A percentile compares a stretch with the other conserved stretches of the same genome.
Evolutionary conservation across 257 asterid genomes (phyloP).

Genomic region (Solanum neorickii): DNA sequence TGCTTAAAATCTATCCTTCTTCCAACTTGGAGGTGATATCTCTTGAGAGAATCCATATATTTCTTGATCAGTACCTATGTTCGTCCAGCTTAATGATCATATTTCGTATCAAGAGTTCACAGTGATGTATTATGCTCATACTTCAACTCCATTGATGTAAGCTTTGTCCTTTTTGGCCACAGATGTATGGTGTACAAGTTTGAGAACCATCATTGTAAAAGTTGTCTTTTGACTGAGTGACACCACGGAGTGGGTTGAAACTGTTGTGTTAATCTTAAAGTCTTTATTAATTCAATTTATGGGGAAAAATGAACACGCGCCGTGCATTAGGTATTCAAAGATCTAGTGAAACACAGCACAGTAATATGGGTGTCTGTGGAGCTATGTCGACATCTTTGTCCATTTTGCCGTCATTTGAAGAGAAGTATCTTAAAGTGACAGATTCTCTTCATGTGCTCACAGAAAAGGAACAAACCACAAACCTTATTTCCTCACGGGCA

Average conservation of each 20-base stretch:
- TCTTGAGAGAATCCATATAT: neutral
- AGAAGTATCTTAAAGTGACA: constrained; percentile 33
- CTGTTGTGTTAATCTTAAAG: neutral
- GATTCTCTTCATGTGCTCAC: constrained; percentile 41
- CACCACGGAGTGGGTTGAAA: neutral
- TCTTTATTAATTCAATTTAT: constrained; percentile 11
- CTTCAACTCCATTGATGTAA: neutral
- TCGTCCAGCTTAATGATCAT: neutral
- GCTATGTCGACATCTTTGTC: constrained; percentile 31
- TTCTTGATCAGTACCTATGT: neutral
- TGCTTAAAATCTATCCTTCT: neutral
- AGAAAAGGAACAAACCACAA: constrained; percentile 25
- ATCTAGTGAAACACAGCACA: constrained; percentile 23
- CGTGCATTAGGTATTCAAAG: constrained; percentile 45
- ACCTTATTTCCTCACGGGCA: constrained; percentile 14
- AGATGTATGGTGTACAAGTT: neutral
- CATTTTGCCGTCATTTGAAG: constrained; percentile 29
- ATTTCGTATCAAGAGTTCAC: neutral
- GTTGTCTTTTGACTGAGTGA: neutral
- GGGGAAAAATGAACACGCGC: constrained; percentile 30
- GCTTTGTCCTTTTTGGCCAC: neutral
- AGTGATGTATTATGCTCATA: neutral
- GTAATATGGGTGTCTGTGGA: constrained; percentile 35
- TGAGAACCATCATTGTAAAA: neutral
- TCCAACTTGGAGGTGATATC: neutral